Evolutionary conservation across 805 yeast species (phyloP).

Genomic region (Saccharomyces paradoxus): DNA sequence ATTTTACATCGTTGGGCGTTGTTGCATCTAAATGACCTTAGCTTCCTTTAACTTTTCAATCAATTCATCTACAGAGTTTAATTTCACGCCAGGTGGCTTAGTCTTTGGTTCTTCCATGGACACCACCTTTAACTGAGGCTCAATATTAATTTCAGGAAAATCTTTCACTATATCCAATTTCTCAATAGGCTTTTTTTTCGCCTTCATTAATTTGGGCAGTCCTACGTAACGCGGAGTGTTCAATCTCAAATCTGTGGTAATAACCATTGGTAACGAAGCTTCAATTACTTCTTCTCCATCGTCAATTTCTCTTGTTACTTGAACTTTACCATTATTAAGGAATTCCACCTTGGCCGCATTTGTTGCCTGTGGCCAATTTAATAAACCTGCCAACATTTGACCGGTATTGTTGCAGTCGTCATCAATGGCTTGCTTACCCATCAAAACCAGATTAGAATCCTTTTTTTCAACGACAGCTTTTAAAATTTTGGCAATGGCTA

Average conservation of each 20-base stretch:
- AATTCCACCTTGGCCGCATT: slow-evolving; percentile 81
- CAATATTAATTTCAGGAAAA: slow-evolving; percentile 52
- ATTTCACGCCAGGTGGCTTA: slow-evolving; percentile 76
- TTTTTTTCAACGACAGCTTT: slow-evolving; percentile 63
- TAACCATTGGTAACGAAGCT: slow-evolving; percentile 72
- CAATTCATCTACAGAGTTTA: slow-evolving; percentile 74
- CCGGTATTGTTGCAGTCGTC: slow-evolving; percentile 94
- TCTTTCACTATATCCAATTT: slow-evolving; percentile 49
- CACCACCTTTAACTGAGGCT: slow-evolving; percentile 56
- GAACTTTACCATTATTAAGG: slow-evolving; percentile 41
- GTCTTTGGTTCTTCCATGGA: slow-evolving; percentile 80
- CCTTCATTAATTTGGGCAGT: slow-evolving; percentile 94
- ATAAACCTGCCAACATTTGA: slow-evolving; percentile 87
- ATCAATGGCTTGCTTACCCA: slow-evolving; percentile 96
- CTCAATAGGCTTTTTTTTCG: slow-evolving; percentile 90
- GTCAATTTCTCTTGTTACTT: slow-evolving; percentile 86
- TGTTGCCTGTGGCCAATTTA: slow-evolving; percentile 96
- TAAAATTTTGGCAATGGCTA: slow-evolving; percentile 80
- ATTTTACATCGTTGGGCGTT: not conserved
- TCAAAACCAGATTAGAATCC: slow-evolving; percentile 66
- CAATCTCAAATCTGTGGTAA: slow-evolving; percentile 88
- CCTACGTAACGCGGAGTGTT: slow-evolving; percentile 96
- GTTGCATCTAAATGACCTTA: slow-evolving; percentile 47
- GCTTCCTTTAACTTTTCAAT: slow-evolving; percentile 66
- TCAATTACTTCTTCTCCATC: slow-evolving; percentile 84